phyloP scores from a whole-genome alignment of 129 eudicot genomes.

The Tagetes patula region DNA sequence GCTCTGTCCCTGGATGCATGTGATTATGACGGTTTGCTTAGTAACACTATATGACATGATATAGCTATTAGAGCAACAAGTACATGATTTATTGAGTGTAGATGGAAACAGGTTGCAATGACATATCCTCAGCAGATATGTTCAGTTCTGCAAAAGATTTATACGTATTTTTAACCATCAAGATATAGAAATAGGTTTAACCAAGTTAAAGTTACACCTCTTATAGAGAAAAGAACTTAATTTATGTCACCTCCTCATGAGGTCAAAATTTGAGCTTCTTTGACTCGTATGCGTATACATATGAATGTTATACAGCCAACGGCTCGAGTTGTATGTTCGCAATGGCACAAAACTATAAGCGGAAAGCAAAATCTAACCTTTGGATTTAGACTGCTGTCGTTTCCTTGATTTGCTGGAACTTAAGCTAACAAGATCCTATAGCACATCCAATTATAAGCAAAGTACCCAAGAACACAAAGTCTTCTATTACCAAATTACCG shows the following conservation, averaged over 20 bases:
- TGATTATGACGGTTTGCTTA: neutral
- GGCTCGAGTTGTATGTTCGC: neutral
- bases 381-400: conserved; percentile 34
- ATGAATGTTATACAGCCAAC: neutral
- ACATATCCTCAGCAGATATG: neutral
- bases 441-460: conserved; percentile 16
- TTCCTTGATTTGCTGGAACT: conserved; percentile 45
- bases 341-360: neutral
- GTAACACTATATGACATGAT: neutral
- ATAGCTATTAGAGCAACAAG: neutral
- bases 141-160: neutral
- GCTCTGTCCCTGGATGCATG: neutral
- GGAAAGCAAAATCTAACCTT: conserved; percentile 42
- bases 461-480: conserved; percentile 15
- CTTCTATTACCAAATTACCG: neutral
- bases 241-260: neutral
- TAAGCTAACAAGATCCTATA: conserved; percentile 47
- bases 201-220: neutral
- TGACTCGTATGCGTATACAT: neutral
- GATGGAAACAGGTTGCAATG: neutral
- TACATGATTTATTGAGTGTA: neutral
- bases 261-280: neutral
- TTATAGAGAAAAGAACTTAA: neutral
- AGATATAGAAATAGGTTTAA: neutral
- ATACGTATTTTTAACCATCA: neutral